phyloP scores from a whole-genome alignment of 73 alveolate species.

The Paramecium pentaurelia region DNA sequence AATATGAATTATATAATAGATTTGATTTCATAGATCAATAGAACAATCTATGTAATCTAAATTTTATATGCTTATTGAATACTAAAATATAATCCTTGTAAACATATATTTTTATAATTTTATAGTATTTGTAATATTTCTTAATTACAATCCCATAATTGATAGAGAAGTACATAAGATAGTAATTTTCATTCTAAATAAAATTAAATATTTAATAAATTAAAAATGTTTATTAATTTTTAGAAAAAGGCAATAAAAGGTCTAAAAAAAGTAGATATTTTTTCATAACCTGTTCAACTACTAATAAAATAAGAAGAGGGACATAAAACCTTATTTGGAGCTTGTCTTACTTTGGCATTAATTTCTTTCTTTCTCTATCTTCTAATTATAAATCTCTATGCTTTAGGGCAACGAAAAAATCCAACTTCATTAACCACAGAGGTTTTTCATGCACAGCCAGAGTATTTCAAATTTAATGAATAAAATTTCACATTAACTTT shows the following conservation, averaged over 20 bases:
- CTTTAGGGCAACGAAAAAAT: neutral
- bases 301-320: conserved; percentile 42
- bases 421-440: neutral
- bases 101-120: no score
- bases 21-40: no score
- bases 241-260: neutral
- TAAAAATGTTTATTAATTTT: neutral
- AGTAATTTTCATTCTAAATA: neutral
- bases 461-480: neutral
- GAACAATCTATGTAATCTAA: no score
- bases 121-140: no score
- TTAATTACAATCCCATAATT: no score
- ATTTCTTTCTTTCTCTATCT: neutral
- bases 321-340: conserved; percentile 37
- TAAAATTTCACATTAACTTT: conserved; percentile 9
- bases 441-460: neutral
- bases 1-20: no score
- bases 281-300: neutral
- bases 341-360: neutral
- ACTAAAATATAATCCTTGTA: no score
- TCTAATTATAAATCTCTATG: neutral
- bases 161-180: neutral
- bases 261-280: neutral
- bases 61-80: no score
- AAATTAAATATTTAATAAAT: neutral